A percentile compares a stretch with the other conserved stretches of the same genome.
Evolutionary conservation across 768 basidiomycete genomes (phyloP).

Genomic region (Fibroporia radiculosa): DNA sequence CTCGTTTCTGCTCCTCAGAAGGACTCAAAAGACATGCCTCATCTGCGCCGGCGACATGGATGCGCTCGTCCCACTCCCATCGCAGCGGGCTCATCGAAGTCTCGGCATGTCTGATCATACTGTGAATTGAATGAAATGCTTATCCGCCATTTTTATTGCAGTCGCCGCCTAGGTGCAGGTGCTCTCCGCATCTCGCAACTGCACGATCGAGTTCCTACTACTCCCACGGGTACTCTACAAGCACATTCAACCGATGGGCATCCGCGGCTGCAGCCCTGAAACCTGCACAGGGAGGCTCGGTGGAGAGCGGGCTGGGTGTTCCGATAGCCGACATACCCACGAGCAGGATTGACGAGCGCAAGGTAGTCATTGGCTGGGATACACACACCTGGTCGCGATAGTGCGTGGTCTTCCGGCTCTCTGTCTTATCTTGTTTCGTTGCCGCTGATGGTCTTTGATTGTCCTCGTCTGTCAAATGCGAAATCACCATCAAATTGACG

Average conservation of each 20-base stretch:
- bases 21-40: too few species aligned
- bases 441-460: neutral
- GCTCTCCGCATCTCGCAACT: too few species aligned
- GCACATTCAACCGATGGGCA: constrained; percentile 1
- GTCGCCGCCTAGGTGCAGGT: too few species aligned
- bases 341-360: constrained; percentile 44
- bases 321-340: constrained; percentile 18
- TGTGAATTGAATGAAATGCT: too few species aligned
- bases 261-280: constrained; percentile 1
- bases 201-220: neutral
- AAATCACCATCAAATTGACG: too few species aligned
- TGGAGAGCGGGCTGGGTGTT: too few species aligned
- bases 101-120: too few species aligned
- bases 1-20: too few species aligned
- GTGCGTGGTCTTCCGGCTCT: constrained; percentile 35
- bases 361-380: constrained; percentile 70
- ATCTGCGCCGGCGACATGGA: too few species aligned
- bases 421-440: neutral
- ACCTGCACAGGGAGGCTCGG: neutral
- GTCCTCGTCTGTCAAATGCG: neutral
- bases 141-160: too few species aligned
- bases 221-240: neutral
- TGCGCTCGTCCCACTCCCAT: too few species aligned
- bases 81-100: too few species aligned
- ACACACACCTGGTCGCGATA: constrained; percentile 67